Evolutionary conservation across 164 flowering plant genomes (phyloP), one percentile per base, ranked within the genome.

Genomic region (Berberis vulgaris): DNA sequence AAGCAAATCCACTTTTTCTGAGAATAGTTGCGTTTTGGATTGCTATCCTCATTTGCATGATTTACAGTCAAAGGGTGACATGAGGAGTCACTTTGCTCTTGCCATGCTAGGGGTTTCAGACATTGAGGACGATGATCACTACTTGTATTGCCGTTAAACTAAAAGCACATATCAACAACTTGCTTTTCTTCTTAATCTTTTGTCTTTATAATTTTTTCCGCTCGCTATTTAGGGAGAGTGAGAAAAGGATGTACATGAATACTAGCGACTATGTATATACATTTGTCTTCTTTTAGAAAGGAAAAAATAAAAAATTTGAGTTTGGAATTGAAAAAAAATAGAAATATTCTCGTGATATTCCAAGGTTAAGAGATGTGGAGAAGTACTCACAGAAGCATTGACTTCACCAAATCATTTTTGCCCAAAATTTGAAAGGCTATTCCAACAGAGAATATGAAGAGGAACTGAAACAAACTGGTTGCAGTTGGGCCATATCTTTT

Each of bases 81-180:
- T 84, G 84, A 81, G 50, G 66, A 78, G 79, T 62, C 96, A 91
- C 66, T 71, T 91, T 49, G 95, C 95, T 46, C 63, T 87, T 62
- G 98, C 98, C 53, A 91, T 89, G 98, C 71, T 82, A 39, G 98
- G 90, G 26, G 90, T 91, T 64, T 65, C 89, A 11, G 97, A 91
- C 49, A 74, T 83, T 44, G 94, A 87, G 49, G 92, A 86, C 42
- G 86, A 86, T 41, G 90, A 26, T 26, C 26, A 85, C 58, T 68
- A 76, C 67, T 64, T 80, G 13, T 79, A 74, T 62, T 69, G 80
- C 67, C 77, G 85, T 7, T 83, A 69, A 81, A 46, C 7, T 41
- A 49, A 7, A 61, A 52, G 26, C 71, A 44, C 4, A 3, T 9
- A 6, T 49, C 11, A 43, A 49, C 64, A 43, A 12, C 47, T 68